These are phyloP conservation scores for Cyberlindnera mississippiensis DNA, from an alignment of 805 yeast species.

Conservation along the genomic window DNA sequence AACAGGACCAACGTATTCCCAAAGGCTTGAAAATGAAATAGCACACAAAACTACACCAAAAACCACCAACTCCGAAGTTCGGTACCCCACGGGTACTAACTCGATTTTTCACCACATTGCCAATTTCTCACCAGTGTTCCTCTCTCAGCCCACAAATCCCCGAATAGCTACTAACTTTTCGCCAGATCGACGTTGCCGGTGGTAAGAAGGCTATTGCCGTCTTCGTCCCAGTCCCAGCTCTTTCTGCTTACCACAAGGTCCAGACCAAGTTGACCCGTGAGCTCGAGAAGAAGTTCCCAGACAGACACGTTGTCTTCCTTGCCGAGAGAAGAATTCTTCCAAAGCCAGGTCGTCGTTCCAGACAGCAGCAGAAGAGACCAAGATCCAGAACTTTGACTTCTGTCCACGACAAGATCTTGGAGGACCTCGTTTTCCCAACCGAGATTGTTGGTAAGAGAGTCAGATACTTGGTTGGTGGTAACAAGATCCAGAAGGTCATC, in stretches of 20 bases:
- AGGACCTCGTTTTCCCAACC: conserved; percentile 99
- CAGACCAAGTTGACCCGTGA: conserved; percentile 98
- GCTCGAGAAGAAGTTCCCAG: conserved; percentile 99
- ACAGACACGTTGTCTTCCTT: conserved; percentile 97
- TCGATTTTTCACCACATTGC: too few species aligned
- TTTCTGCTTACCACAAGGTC: conserved; percentile 91
- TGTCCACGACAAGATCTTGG: conserved; percentile 97
- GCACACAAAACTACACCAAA: too few species aligned
- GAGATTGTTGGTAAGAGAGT: conserved; percentile 99
- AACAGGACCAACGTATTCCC: too few species aligned
- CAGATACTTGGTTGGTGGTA: conserved; percentile 98
- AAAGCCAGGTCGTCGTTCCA: conserved; percentile 95
- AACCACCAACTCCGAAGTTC: too few species aligned
- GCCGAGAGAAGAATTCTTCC: conserved; percentile 99
- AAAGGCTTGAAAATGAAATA: too few species aligned
- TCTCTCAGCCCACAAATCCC: not conserved
- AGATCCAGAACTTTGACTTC: conserved; percentile 99
- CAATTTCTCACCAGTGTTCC: not conserved
- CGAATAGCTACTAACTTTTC: conserved; percentile 21
- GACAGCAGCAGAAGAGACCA: conserved; percentile 98
- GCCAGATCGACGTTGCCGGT: conserved; percentile 85
- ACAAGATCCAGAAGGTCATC: conserved; percentile 95
- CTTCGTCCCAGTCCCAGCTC: conserved; percentile 96
- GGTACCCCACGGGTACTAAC: too few species aligned
- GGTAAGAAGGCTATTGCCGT: conserved; percentile 98